These are phyloP conservation scores for Cinnamomum chago DNA, from an alignment of 164 flowering plant species.

Conservation along the genomic window DNA sequence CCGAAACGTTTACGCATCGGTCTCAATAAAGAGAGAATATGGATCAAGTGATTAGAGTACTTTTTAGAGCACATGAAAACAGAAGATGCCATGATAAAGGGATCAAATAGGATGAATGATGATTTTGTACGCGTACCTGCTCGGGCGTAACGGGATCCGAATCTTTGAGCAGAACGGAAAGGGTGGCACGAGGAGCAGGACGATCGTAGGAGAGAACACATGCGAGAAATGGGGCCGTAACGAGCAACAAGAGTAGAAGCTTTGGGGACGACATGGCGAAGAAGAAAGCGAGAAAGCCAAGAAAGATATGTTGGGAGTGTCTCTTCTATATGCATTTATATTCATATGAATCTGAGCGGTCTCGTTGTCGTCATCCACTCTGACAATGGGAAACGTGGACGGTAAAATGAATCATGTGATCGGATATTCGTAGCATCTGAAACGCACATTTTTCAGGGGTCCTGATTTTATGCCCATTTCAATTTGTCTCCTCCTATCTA, in stretches of 20 bases:
- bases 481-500: too few relatives aligned
- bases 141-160: conserved; percentile 14
- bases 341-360: too few relatives aligned
- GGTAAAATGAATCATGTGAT: too few relatives aligned
- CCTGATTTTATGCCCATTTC: too few relatives aligned
- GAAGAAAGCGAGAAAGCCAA: too few relatives aligned
- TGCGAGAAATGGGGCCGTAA: neutral
- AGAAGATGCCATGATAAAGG: neutral
- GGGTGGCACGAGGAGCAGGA: conserved; percentile 17
- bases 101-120: neutral
- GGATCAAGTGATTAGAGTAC: neutral
- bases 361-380: too few relatives aligned
- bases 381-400: too few relatives aligned
- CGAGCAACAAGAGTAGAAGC: neutral
- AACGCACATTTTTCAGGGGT: too few relatives aligned
- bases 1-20: neutral
- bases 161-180: conserved; percentile 11
- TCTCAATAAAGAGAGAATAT: neutral
- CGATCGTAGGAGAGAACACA: conserved; percentile 12
- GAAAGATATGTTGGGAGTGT: too few relatives aligned
- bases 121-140: conserved; percentile 7
- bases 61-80: neutral
- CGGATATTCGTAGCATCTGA: too few relatives aligned
- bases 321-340: too few relatives aligned
- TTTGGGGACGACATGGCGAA: too few relatives aligned